Percentiles rank a stretch among this genome's conserved stretches.
phyloP scores from a whole-genome alignment of 2,329 filamentous ascomycete species.

The Fusarium nygamai region DNA sequence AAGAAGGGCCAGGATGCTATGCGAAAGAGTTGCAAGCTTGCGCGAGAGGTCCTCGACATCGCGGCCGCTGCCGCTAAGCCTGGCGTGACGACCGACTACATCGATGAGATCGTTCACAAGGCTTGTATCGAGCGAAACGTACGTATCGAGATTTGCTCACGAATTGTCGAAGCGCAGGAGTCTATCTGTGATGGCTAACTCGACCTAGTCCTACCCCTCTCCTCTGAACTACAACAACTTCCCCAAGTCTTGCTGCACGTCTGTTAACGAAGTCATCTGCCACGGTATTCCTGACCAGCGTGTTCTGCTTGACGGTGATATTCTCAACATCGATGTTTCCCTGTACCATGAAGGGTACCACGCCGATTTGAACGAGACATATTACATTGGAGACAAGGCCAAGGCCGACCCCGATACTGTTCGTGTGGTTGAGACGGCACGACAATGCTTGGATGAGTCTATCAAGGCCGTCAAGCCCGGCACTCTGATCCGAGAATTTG shows the following conservation, averaged over 20 bases:
- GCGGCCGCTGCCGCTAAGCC: constrained; percentile 84
- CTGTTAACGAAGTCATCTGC: constrained; percentile 96
- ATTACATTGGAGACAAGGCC: constrained; percentile 93
- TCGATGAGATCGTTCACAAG: constrained; percentile 94
- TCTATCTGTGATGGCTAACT: constrained; percentile 1
- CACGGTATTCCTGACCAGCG: constrained; percentile 97
- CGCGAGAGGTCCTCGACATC: constrained; percentile 91
- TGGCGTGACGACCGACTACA: constrained; percentile 95
- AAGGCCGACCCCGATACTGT: constrained; percentile 86
- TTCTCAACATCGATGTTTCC: constrained; percentile 95
- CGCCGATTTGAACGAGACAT: constrained; percentile 97
- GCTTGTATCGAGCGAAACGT: constrained; percentile 93
- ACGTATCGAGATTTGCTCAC: constrained; percentile 50
- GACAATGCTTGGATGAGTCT: constrained; percentile 89
- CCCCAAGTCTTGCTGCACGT: constrained; percentile 98
- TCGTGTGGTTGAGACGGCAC: constrained; percentile 87
- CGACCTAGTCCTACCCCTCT: constrained; percentile 84
- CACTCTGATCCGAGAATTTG: constrained; percentile 90
- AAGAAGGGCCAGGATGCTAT: constrained; percentile 85
- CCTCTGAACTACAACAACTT: constrained; percentile 96
- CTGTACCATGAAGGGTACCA: constrained; percentile 96
- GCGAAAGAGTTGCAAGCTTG: constrained; percentile 89
- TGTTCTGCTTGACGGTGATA: constrained; percentile 88
- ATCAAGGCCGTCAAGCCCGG: constrained; percentile 95
- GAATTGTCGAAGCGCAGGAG: neutral